These are phyloP conservation scores for Neurospora sp. DNA, from an alignment of 495 filamentous ascomycete species.

Conservation along the genomic window DNA sequence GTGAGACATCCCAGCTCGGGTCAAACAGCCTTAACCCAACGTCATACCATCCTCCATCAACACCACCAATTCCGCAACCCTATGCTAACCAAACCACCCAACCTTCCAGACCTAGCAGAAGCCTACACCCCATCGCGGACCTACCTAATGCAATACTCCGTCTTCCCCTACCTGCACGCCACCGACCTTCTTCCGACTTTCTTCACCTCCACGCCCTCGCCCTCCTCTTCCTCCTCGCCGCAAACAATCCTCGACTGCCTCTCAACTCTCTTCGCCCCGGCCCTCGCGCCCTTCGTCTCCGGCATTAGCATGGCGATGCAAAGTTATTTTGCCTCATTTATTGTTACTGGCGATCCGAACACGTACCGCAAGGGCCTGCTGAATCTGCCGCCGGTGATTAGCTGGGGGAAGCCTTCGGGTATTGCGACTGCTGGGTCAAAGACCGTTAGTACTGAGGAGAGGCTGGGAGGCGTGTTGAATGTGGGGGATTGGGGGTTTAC, in stretches of 20 bases:
- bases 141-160: constrained; percentile 23
- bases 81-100: not conserved
- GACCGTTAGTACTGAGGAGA: constrained; percentile 8
- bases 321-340: constrained; percentile 30
- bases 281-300: constrained; percentile 20
- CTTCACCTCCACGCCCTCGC: constrained; percentile 19
- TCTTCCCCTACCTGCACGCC: constrained; percentile 25
- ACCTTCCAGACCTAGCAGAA: not conserved
- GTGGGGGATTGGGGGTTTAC: constrained; percentile 27
- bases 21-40: not conserved
- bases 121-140: not conserved
- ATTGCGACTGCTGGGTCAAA: not conserved
- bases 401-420: constrained; percentile 21
- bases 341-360: constrained; percentile 29
- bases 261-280: constrained; percentile 19
- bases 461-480: constrained; percentile 22
- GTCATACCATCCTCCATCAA: not conserved
- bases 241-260: constrained; percentile 20
- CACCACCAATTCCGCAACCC: constrained; percentile 17
- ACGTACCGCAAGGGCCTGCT: constrained; percentile 16
- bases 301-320: constrained; percentile 30
- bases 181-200: constrained; percentile 26
- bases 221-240: constrained; percentile 11
- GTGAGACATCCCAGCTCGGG: not conserved
- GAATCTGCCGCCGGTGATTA: constrained; percentile 27